Conservation (phyloP, 805 yeast genomes). For the Debaryomyces maramus region DNA sequence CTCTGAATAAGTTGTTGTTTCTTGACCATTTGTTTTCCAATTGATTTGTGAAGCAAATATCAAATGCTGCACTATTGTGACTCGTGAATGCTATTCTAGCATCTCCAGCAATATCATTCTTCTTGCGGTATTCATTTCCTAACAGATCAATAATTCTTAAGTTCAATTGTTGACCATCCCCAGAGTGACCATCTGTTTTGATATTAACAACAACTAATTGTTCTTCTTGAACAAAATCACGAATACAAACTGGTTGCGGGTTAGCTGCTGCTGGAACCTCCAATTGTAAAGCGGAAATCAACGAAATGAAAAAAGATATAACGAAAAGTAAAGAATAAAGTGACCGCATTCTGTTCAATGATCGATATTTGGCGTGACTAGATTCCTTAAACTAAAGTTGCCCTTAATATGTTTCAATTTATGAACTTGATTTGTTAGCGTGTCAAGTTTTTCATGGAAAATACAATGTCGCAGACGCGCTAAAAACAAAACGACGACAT, state of each 20-base stretch:
- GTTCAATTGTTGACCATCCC: conserved; percentile 84
- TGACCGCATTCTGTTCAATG: neutral
- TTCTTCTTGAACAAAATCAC: conserved; percentile 85
- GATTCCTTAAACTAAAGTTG: neutral
- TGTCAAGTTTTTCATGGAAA: conserved; percentile 3
- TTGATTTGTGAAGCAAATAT: conserved; percentile 83
- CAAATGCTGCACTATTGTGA: conserved; percentile 79
- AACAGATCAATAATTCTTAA: conserved; percentile 69
- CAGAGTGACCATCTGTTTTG: conserved; percentile 67
- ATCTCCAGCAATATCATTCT: conserved; percentile 72
- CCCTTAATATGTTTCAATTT: neutral
- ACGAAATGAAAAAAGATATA: conserved; percentile 18
- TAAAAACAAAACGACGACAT: too few species aligned
- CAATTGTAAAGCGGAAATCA: conserved; percentile 47
- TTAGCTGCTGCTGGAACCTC: conserved; percentile 50
- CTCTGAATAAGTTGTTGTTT: conserved; percentile 54
- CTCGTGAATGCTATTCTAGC: conserved; percentile 82
- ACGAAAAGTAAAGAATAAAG: conserved; percentile 10
- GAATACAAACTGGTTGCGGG: conserved; percentile 73
- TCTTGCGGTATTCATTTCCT: conserved; percentile 80
- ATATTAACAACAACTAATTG: conserved; percentile 86
- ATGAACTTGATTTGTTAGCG: conserved; percentile 4
- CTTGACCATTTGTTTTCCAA: conserved; percentile 29
- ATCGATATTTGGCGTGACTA: neutral
- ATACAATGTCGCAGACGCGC: too few species aligned